phyloP scores from a whole-genome alignment of 2,329 filamentous ascomycete genomes.

The Rhytidhysteron rufulum region DNA sequence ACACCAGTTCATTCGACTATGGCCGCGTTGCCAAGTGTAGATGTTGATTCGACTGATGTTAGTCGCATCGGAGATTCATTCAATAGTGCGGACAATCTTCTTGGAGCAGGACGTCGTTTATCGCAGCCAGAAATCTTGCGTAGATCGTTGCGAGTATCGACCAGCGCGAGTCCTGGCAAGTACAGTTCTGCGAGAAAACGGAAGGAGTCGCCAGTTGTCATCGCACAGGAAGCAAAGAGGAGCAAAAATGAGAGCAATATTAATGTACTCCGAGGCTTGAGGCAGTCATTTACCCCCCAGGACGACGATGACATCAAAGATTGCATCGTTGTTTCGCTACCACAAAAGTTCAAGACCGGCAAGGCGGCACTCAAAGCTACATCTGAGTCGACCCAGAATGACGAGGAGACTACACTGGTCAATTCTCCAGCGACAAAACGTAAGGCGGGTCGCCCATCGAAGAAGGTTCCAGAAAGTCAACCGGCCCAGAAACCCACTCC shows the following conservation, averaged over 20 bases:
- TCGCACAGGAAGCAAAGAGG: conserved; percentile 14
- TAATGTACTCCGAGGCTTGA: conserved; percentile 2
- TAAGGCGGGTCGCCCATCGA: conserved; percentile 1
- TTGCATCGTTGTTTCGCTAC: conserved; percentile 41
- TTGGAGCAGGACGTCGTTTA: conserved; percentile 6
- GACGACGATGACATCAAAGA: conserved; percentile 35
- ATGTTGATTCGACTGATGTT: conserved; percentile 16
- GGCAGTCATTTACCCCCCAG: background rate
- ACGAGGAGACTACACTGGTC: background rate
- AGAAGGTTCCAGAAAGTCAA: background rate
- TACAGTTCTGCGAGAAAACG: conserved; percentile 20
- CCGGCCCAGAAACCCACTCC: background rate
- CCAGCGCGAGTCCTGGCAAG: conserved; percentile 14
- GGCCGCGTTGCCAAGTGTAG: conserved; percentile 7
- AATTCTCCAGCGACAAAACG: conserved; percentile 1
- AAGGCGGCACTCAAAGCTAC: background rate
- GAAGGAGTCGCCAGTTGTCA: conserved; percentile 13
- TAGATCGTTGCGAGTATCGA: conserved; percentile 24
- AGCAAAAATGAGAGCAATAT: conserved; percentile 9
- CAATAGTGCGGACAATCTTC: conserved; percentile 10
- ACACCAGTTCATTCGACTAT: background rate
- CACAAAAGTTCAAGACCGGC: background rate
- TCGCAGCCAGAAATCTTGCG: conserved; percentile 12
- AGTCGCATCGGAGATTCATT: conserved; percentile 38
- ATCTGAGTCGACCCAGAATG: background rate